phyloP scores from a whole-genome alignment of 1,139 yeast genomes.

The Zygotorulaspora mrakii region DNA sequence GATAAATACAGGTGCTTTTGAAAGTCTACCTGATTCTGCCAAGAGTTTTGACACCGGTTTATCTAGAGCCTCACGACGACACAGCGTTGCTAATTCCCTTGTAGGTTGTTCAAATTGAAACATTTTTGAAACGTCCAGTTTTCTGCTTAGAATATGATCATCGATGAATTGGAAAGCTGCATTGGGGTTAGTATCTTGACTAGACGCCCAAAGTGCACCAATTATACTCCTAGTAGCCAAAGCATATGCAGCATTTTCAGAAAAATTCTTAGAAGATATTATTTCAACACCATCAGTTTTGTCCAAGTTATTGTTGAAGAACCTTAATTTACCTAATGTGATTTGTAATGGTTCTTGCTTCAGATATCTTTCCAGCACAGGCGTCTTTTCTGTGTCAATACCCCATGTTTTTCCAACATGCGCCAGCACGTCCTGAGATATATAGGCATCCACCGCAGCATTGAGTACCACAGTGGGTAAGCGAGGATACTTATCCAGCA shows the following conservation, averaged over 20 bases:
- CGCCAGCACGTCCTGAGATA: constrained; percentile 61
- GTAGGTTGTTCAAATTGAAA: constrained; percentile 84
- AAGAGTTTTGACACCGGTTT: constrained; percentile 77
- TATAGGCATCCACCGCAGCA: constrained; percentile 67
- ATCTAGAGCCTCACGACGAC: constrained; percentile 72
- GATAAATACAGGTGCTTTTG: constrained; percentile 80
- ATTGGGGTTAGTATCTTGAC: constrained; percentile 32
- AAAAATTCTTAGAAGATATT: constrained; percentile 23
- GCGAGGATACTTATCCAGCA: constrained; percentile 78
- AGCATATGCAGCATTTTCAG: constrained; percentile 41
- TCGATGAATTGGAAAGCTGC: constrained; percentile 64
- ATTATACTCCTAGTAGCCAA: constrained; percentile 66
- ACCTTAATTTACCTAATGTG: constrained; percentile 64
- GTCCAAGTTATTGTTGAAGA: constrained; percentile 31
- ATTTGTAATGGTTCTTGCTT: constrained; percentile 64
- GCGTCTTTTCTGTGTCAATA: constrained; percentile 65
- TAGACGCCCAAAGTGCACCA: constrained; percentile 65
- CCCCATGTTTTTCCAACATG: constrained; percentile 82
- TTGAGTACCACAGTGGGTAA: constrained; percentile 76
- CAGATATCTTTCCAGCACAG: constrained; percentile 64
- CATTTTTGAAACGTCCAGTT: constrained; percentile 66
- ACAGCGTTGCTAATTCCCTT: constrained; percentile 71
- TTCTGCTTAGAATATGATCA: constrained; percentile 72
- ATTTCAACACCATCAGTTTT: constrained; percentile 34
- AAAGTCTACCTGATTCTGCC: constrained; percentile 89